Percentiles rank a stretch among this genome's conserved stretches.
Evolutionary conservation across 805 yeast species (phyloP).

Genomic region (Candida tallmaniae): DNA sequence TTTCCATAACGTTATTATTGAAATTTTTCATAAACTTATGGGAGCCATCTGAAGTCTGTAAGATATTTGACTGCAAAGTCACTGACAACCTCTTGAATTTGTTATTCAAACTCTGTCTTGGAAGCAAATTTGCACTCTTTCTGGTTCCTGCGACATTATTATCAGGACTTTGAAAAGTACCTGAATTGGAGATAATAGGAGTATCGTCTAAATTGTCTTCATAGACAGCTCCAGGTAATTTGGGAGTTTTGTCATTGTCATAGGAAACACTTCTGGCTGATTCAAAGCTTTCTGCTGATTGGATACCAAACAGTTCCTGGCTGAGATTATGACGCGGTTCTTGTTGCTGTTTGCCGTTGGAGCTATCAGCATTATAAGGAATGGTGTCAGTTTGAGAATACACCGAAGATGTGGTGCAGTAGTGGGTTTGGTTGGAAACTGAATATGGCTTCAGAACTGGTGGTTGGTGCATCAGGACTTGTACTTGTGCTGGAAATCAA

Average conservation of each 20-base stretch:
- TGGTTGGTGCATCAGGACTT: no score
- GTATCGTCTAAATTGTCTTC: slow-evolving; percentile 24
- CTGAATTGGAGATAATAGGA: slow-evolving; percentile 17
- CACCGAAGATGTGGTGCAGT: slow-evolving; percentile 33
- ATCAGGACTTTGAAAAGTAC: slow-evolving; percentile 1
- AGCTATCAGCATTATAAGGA: slow-evolving; percentile 8
- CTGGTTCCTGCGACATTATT: not conserved
- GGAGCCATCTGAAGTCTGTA: slow-evolving; percentile 35
- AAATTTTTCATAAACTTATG: slow-evolving; percentile 34
- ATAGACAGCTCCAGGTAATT: slow-evolving; percentile 11
- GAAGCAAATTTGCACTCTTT: slow-evolving; percentile 14
- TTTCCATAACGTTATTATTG: slow-evolving; percentile 37
- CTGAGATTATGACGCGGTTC: slow-evolving; percentile 2
- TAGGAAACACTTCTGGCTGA: not conserved
- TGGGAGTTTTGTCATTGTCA: slow-evolving; percentile 31
- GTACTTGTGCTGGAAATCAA: no score
- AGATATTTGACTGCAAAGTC: slow-evolving; percentile 27
- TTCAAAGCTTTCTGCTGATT: slow-evolving; percentile 3
- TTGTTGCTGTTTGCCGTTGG: slow-evolving; percentile 7
- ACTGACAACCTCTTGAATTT: slow-evolving; percentile 35
- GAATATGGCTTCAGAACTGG: no score
- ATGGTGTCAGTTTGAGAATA: slow-evolving; percentile 18
- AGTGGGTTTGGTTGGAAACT: slow-evolving; percentile 15
- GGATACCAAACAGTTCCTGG: slow-evolving; percentile 4
- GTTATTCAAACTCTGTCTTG: slow-evolving; percentile 28